phyloP scores from a whole-genome alignment of 1,139 yeast species.

The Yamadazyma membranifaciens region DNA sequence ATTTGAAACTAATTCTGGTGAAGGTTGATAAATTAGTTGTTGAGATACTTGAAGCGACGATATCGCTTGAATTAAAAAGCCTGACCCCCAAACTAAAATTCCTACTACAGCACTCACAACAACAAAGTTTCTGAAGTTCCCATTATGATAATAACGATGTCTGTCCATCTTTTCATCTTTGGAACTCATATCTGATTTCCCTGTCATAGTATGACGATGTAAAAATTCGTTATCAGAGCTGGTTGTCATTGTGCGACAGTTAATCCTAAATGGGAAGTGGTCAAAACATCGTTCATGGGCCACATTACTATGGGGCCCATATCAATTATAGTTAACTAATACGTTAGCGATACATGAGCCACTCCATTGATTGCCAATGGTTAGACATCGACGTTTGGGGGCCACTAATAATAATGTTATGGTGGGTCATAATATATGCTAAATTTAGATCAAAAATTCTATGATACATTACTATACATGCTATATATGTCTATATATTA shows the following conservation, averaged over 20 bases:
- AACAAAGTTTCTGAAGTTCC: conserved; percentile 1
- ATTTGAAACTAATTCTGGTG: conserved; percentile 4
- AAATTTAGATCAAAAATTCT: not conserved
- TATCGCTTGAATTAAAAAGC: conserved; percentile 24
- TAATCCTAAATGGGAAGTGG: too few species aligned
- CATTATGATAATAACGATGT: too few species aligned
- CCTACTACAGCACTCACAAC: conserved; percentile 23
- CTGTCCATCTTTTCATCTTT: not conserved
- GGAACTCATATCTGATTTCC: not conserved
- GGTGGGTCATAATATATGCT: too few species aligned
- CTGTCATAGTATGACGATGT: not conserved
- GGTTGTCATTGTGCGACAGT: not conserved
- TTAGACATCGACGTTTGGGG: too few species aligned
- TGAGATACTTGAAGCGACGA: not conserved
- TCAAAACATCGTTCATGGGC: too few species aligned
- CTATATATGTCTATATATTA: conserved; percentile 1
- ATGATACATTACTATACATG: conserved; percentile 5
- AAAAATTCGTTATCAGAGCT: not conserved
- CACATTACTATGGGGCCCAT: too few species aligned
- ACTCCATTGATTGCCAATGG: too few species aligned
- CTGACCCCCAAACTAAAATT: conserved; percentile 39
- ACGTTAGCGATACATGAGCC: too few species aligned
- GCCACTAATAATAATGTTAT: too few species aligned
- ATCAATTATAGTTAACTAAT: too few species aligned
- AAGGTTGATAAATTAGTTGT: not conserved